These are phyloP conservation scores for Torrubiellomyces zombiae DNA, from an alignment of 2,329 filamentous ascomycete species.

Conservation along the genomic window DNA sequence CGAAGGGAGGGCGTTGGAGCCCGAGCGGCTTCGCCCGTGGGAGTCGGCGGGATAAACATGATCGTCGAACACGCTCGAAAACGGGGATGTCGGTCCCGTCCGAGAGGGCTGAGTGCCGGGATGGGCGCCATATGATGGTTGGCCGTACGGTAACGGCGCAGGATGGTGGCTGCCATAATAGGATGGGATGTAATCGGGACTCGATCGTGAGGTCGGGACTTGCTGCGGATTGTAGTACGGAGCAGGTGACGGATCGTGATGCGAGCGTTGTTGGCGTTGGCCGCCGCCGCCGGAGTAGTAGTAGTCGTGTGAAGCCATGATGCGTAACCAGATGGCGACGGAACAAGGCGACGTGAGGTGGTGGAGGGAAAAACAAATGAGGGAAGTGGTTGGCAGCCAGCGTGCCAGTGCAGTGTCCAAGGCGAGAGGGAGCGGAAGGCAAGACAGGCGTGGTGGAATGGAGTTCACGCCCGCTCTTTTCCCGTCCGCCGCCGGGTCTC, in stretches of 20 bases:
- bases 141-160: slow-evolving; percentile 4
- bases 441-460: no score
- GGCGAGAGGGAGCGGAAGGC: no score
- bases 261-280: no score
- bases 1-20: slow-evolving; percentile 21
- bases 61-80: slow-evolving; percentile 52
- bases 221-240: slow-evolving; percentile 23
- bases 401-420: no score
- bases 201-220: slow-evolving; percentile 23
- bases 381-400: no score
- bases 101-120: slow-evolving; percentile 17
- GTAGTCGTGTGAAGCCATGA: slow-evolving; percentile 48
- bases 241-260: slow-evolving; percentile 20
- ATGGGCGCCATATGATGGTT: slow-evolving; percentile 10
- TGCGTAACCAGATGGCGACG: no score
- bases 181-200: slow-evolving; percentile 21
- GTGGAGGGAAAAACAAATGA: not conserved
- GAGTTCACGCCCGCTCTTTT: no score
- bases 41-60: slow-evolving; percentile 43
- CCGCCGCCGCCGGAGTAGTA: slow-evolving; percentile 45
- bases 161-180: slow-evolving; percentile 13
- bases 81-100: slow-evolving; percentile 34
- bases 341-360: not conserved
- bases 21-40: no score
- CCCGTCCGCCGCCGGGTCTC: no score